Evolutionary conservation across 345 rosid genomes (phyloP), one percentile per base, ranked within the genome.

Genomic region (Trapa bicornis): DNA sequence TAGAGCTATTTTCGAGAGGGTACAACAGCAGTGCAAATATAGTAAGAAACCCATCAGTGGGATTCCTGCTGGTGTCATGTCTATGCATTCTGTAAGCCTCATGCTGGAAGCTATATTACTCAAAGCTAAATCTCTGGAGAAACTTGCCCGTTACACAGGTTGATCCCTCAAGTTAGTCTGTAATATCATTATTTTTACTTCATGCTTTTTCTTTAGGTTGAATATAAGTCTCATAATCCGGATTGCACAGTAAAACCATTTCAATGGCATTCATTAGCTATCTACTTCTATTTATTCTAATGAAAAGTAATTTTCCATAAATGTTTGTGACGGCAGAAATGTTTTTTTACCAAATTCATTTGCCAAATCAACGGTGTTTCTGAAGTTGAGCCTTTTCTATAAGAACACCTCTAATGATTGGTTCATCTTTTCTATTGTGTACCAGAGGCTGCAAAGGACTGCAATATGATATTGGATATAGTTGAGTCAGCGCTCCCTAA

Each of bases 361-460:
- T 50, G n/a, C 3, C 54, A 13, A n/a, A 17, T 4, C 8, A n/a
- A 9, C 9, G 5, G 60, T 54, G 63, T 35, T 3, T 32, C 38
- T 8, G 63, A 32, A 58, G 38, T 58, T 58, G 13, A 58, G 37
- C 35, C 63, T 58, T 54, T 11, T 58, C 5, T 58, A 11, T 58
- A 29, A 54, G 47, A 38, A 22, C 42, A 37, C 41, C 3, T 48
- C 41, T 16, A 17, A 62, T 47, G 66, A 43, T 35, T 35, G 41
- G 65, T 9, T 2, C 66, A 43, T 58, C 67, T 61, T 35, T 71
- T 70, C 70, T 39, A 66, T 77, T 68, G 65, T 76, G 76, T 62
- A 74, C 65, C 81, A 94, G 99, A 87, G 78, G 98, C 97, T 80
- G 99, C 94, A 33, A 86, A 82, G 79, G 96, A 91, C 79, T 91